Evolutionary conservation across 139 green algal genomes (phyloP).

Genomic region (Nannochloris sp.): DNA sequence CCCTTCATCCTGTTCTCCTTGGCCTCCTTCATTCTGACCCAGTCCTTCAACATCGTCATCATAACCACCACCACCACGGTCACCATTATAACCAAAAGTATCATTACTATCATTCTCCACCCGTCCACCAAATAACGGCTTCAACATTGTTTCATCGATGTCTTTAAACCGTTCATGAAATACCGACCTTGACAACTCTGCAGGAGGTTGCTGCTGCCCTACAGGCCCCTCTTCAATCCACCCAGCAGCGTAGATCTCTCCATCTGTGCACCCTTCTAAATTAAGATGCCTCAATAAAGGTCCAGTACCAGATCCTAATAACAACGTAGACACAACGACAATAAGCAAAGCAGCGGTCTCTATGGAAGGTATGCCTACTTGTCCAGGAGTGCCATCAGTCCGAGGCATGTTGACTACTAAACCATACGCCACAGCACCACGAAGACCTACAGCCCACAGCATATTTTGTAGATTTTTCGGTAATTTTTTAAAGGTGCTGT

Average conservation of each 20-base stretch:
- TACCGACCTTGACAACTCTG: background rate
- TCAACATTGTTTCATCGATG: conserved; percentile 33
- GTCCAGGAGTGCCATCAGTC: conserved; percentile 17
- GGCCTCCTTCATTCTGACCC: too few species aligned
- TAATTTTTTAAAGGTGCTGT: conserved; percentile 24
- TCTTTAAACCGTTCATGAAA: conserved; percentile 32
- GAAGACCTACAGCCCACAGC: conserved; percentile 54
- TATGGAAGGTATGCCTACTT: conserved; percentile 49
- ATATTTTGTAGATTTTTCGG: conserved; percentile 44
- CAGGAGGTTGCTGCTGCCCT: background rate
- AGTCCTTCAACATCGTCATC: too few species aligned
- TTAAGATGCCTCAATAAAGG: conserved; percentile 34
- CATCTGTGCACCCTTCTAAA: conserved; percentile 32
- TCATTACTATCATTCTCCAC: background rate
- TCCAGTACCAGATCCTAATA: conserved; percentile 37
- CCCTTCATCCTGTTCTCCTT: too few species aligned
- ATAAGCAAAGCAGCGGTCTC: conserved; percentile 66
- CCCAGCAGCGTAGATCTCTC: conserved; percentile 20
- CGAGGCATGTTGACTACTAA: conserved; percentile 55
- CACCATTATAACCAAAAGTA: too few species aligned
- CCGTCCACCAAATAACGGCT: conserved; percentile 46
- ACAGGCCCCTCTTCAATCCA: conserved; percentile 10
- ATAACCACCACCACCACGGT: too few species aligned
- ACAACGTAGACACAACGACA: conserved; percentile 47
- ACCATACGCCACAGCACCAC: conserved; percentile 65